Base-by-base conservation (phyloP, 805 yeast genomes). In the Blastobotrys peoriensis region DNA sequence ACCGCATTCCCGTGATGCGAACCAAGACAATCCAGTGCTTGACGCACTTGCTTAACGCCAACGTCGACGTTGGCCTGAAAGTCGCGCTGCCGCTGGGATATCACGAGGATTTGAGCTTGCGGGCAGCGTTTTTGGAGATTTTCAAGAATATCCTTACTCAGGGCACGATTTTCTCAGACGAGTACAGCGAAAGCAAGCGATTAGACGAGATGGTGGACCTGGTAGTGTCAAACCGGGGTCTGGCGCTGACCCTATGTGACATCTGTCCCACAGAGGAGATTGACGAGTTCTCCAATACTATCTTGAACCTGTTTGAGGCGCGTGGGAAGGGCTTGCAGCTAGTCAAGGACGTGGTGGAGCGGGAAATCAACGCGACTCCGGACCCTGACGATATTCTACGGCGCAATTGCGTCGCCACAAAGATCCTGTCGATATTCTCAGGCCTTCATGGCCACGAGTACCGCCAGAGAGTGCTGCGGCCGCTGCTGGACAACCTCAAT, bases 391-490 rank as follows among this genome's bases (percentile, higher is more conserved):
- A 85, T 57, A 77, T 87, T 23, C 70, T 87, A 54, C 73, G 96
- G 55, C 74, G 93, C 43, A 87, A 87, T 60, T 81, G 89, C 42
- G 83, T 86, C 30, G 84, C 93, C 25, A 86, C 95, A 0, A 74
- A 88, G 54, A 70, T 86, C 41, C 68, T 86, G 41, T 81, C 89
- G 0, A 67, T 83, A 13, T 79, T 81, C 53, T 85, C 93, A 0
- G 76, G 79, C 53, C 68, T 73, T n/a, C 74, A 77, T 52, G 94
- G 94, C 0, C 59, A 62, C 18, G 75, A 70, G 1, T 86, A 84
- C 58, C 65, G 87, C 39, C 59, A 65, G 1, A 45, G 60, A 2
- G 73, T 80, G 0, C 63, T 86, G 40, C 68, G 68, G 41, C 84
- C 86, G 0, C 69, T 81, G 21, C 62, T 86, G 15, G 67, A 71